Base-by-base conservation (phyloP, 306 rosid species). In the Dryas octopetala region DNA sequence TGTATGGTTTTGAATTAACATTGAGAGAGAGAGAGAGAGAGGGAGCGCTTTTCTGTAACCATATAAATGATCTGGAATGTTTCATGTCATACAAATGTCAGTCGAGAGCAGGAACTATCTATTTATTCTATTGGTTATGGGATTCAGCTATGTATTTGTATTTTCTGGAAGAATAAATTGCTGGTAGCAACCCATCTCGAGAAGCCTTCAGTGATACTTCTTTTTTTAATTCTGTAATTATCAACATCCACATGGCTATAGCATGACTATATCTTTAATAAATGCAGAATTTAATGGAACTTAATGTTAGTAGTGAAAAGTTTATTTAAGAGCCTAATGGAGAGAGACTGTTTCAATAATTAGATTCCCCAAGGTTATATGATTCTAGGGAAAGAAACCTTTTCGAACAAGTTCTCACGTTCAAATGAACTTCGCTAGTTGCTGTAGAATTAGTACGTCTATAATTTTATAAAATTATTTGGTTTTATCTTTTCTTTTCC, bases 41-140 rank as follows among this genome's bases (percentile, higher is more conserved):
- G 66, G 13, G 11, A 28, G 46, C 4, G 44, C 19, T 32, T 23
- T 58, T 4, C 40, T 58, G 9, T 12, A 38, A 61, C 45, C 66
- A 13, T 61, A 61, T 15, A 61, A 67, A 67, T 26, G 23, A 67
- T 69, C 43, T 16, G 49, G 13, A 61, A 38, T 16, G 17, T 44
- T 70, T 70, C 61, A n/a, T 70, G 63, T 51, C 74, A 9, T 53
- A 40, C 49, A 40, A 68, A 70, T 68, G 28, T 49, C 59, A 50
- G 49, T 32, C n/a, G 14, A 70, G 41, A 41, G 41, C 13, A 51
- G 43, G 12, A 41, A 11, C 17, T 54, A 6, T n/a, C 19, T 41
- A 13, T 9, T 14, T 55, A n/a, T 58, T 61, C 66, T 7, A 16
- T 32, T 61, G 46, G 8, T 5, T 6, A 0, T 61, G 9, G 66